Evolutionary conservation across 2,329 filamentous ascomycete genomes (phyloP), one percentile per base, ranked within the genome.

Genomic region (Aspergillus clavatus): DNA sequence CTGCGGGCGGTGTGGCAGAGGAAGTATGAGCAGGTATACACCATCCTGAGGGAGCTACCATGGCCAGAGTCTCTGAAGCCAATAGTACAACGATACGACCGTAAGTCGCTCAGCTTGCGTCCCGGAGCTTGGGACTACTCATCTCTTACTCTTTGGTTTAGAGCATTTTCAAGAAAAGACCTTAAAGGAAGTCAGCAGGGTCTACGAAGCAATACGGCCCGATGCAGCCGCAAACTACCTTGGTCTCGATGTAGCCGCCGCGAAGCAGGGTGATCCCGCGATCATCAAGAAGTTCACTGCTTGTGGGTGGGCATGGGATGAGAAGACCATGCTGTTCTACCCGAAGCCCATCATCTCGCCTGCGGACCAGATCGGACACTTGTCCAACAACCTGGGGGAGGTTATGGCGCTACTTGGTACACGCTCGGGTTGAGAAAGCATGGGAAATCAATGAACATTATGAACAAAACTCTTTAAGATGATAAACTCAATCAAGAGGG

Each of bases 201-300:
- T 63, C n/a, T 71, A 68, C 52, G 64, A 66, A 48, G 62, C 67
- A 5, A 69, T 71, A 44, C 55, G 67, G 42, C 62, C 66, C 23
- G 55, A 59, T 7, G 55, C 57, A 12, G 67, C 64, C 7, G 67
- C 66, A 38, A 53, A 29, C 23, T 68, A 69, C 44, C 57, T 71
- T 12, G 68, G 68, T 3, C 57, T 70, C 24, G 61, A 68, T 22
- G 19, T 54, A 7, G 38, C 45, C 10, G 46, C 56, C 7, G 56
- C 63, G 11, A 54, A 63, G 29, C 42, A 58, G 40, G 56, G 55
- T 14, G 57, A 62, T 22, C 46, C 59, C 3, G 50, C 55, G 14
- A 48, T 66, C 3, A 62, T 70, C 44, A 48, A 57, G 16, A 62
- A 54, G 35, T 59, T 70, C 37, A 65, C 59, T 2, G 51, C 59